Conservation (phyloP, 2,329 filamentous ascomycete genomes). For the Microascus cirrosus region DNA sequence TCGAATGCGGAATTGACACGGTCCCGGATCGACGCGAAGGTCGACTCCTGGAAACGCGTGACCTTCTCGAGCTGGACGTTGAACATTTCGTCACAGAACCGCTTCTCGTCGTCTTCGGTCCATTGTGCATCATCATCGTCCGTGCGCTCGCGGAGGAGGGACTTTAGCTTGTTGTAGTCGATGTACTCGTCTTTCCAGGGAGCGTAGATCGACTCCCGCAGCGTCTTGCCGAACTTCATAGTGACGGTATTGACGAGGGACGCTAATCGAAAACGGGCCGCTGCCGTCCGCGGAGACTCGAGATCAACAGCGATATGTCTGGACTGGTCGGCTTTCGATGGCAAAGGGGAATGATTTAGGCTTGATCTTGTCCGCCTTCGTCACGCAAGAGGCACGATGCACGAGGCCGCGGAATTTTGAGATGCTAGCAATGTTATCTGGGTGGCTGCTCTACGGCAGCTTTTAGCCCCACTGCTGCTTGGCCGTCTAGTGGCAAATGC, state of each 20-base stretch:
- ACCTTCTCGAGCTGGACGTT: constrained; percentile 95
- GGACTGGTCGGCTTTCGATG: neutral
- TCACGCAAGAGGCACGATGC: neutral
- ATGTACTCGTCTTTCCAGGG: constrained; percentile 94
- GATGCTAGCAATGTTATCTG: neutral
- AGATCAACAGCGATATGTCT: neutral
- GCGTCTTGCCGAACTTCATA: constrained; percentile 91
- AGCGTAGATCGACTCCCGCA: constrained; percentile 66
- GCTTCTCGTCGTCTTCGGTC: constrained; percentile 90
- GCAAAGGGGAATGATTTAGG: neutral
- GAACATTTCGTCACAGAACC: constrained; percentile 89
- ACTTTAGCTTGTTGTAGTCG: constrained; percentile 89
- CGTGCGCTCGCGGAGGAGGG: constrained; percentile 63
- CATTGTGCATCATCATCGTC: constrained; percentile 59
- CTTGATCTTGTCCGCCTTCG: neutral
- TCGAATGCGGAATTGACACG: constrained; percentile 47
- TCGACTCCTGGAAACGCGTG: constrained; percentile 74
- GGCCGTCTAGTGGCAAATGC: neutral
- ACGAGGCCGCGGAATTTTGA: neutral
- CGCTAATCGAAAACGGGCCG: neutral
- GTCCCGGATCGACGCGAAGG: constrained; percentile 46
- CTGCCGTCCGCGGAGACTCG: neutral
- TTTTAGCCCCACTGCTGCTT: neutral
- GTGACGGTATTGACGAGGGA: constrained; percentile 10
- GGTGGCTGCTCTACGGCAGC: neutral